Evolutionary conservation across 1,284 basidiomycete species (phyloP).

Genomic region (Butyriboletus pseudospeciosus): DNA sequence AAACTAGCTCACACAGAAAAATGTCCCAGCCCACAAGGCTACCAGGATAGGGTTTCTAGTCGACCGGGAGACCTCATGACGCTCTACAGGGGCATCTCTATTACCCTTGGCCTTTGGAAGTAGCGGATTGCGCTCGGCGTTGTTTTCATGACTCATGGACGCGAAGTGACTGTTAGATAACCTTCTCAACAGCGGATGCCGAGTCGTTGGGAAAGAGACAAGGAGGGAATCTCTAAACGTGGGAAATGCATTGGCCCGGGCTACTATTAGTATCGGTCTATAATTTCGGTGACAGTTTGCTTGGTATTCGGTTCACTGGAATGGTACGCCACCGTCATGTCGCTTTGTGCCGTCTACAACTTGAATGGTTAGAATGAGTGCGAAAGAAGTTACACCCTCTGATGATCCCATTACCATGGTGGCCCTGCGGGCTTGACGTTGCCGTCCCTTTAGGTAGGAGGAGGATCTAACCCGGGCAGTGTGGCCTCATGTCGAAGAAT

Average conservation of each 20-base stretch:
- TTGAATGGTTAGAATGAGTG: background rate
- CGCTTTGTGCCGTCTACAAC: background rate
- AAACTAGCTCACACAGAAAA: constrained; percentile 17
- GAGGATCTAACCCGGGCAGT: no score
- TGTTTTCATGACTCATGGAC: background rate
- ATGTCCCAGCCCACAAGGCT: constrained; percentile 18
- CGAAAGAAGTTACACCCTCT: background rate
- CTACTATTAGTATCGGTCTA: no score
- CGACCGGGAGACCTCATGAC: constrained; percentile 4
- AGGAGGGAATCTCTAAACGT: background rate
- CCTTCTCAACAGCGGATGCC: background rate
- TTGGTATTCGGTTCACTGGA: background rate
- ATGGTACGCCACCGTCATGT: background rate
- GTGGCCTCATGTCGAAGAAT: no score
- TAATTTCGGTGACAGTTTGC: background rate
- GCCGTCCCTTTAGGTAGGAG: no score
- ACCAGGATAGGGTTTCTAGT: constrained; percentile 9
- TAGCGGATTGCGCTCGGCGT: constrained; percentile 6
- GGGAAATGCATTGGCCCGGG: background rate
- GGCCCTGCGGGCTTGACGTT: no score
- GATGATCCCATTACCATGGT: no score
- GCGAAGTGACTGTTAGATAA: background rate
- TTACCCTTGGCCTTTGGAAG: constrained; percentile 3
- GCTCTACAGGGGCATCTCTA: background rate
- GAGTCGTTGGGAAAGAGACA: background rate